These are phyloP conservation scores for Perilla frutescens DNA, from an alignment of 257 asterid genomes.

Conservation along the genomic window DNA sequence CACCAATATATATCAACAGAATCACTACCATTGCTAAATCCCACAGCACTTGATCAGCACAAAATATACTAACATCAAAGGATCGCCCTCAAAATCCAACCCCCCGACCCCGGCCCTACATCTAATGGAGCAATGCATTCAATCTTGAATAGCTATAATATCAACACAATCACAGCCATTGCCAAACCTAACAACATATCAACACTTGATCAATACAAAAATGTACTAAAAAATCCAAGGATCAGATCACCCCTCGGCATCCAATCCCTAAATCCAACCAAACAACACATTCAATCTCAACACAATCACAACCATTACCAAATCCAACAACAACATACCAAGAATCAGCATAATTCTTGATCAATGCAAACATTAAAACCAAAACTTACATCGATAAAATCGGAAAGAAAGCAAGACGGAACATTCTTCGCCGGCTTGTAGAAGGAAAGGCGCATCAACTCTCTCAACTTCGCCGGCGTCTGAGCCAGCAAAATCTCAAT, in stretches of 20 bases:
- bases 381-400: conserved; percentile 71
- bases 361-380: not conserved
- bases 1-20: not conserved
- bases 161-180: too few species aligned
- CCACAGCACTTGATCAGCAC: not conserved
- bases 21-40: not conserved
- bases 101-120: too few species aligned
- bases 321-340: not conserved
- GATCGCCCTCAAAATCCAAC: too few species aligned
- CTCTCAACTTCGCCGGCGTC: conserved; percentile 66
- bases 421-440: conserved; percentile 65
- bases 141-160: too few species aligned
- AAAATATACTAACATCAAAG: not conserved
- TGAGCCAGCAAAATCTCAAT: conserved; percentile 61
- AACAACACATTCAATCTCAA: not conserved
- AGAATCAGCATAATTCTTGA: not conserved
- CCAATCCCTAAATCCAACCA: too few species aligned
- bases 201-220: too few species aligned
- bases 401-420: conserved; percentile 76
- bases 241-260: too few species aligned
- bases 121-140: too few species aligned
- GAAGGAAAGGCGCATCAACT: conserved; percentile 60
- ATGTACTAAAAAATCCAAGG: too few species aligned
- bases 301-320: not conserved
- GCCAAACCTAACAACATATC: too few species aligned